phyloP scores from a whole-genome alignment of 169 alveolate species.

The Neospora caninum region DNA sequence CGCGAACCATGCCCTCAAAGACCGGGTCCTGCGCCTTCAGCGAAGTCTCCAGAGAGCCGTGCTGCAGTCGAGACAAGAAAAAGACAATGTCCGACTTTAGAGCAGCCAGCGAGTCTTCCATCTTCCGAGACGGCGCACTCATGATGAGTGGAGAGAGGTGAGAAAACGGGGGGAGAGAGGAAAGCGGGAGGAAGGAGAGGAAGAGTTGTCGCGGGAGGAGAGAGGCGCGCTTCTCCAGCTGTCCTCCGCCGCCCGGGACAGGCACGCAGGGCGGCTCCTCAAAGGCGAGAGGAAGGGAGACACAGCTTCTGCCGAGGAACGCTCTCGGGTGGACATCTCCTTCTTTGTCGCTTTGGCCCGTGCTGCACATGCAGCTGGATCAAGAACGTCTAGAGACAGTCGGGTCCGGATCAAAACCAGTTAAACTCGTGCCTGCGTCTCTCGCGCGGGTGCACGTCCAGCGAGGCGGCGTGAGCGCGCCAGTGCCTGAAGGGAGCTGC shows the following conservation, averaged over 20 bases:
- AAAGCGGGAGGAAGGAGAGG: not conserved
- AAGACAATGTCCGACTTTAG: not conserved
- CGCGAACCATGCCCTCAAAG: slow-evolving; percentile 70
- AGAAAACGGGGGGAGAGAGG: not conserved
- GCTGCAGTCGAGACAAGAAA: slow-evolving; percentile 6
- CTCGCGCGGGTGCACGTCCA: no score
- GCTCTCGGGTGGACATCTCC: no score
- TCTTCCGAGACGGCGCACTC: not conserved
- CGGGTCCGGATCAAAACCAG: no score
- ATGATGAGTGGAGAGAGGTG: not conserved
- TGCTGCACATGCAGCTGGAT: no score
- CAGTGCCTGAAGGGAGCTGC: not conserved
- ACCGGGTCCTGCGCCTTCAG: slow-evolving; percentile 57
- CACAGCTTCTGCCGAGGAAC: no score
- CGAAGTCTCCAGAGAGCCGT: not conserved
- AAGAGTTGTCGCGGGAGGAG: not conserved
- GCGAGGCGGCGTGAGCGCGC: no score
- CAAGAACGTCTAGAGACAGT: not conserved
- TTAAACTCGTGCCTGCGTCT: no score
- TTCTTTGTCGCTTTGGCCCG: no score
- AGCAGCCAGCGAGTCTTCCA: slow-evolving; percentile 5
- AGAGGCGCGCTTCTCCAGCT: not conserved
- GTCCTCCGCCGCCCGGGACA: no score
- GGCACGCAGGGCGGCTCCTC: no score
- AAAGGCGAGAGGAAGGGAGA: not conserved